Conservation (phyloP, 352 stramenopile genomes). For the Phytophthora foliorum region DNA sequence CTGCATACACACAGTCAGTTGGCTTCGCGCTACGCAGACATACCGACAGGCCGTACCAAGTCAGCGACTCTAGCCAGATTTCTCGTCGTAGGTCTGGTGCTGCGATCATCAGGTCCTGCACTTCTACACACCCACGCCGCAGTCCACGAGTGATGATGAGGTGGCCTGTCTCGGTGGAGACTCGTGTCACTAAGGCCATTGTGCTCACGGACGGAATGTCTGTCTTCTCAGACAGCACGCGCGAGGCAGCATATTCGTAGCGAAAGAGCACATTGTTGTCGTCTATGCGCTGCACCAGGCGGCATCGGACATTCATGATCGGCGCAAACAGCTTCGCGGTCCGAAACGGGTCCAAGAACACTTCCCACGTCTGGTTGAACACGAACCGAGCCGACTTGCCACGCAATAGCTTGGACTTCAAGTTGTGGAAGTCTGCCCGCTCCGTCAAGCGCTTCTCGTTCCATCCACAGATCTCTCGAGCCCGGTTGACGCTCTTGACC, state of each 20-base stretch:
- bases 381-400: slow-evolving; percentile 31
- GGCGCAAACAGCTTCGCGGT: slow-evolving; percentile 39
- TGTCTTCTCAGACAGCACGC: slow-evolving; percentile 36
- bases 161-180: slow-evolving; percentile 30
- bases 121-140: slow-evolving; percentile 40
- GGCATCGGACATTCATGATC: slow-evolving; percentile 35
- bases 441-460: slow-evolving; percentile 34
- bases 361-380: slow-evolving; percentile 36
- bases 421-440: slow-evolving; percentile 33
- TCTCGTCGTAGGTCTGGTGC: slow-evolving; percentile 16
- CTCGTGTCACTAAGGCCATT: slow-evolving; percentile 37
- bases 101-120: slow-evolving; percentile 29
- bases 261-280: slow-evolving; percentile 46
- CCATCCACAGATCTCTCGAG: slow-evolving; percentile 41
- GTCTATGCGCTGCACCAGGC: slow-evolving; percentile 44
- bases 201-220: slow-evolving; percentile 31
- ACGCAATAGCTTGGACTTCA: slow-evolving; percentile 37
- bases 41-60: slow-evolving; percentile 18
- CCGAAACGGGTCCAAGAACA: slow-evolving; percentile 39
- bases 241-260: slow-evolving; percentile 38
- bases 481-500: slow-evolving; percentile 19
- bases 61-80: slow-evolving; percentile 40
- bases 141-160: slow-evolving; percentile 50
- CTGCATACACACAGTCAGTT: slow-evolving; percentile 16
- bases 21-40: neutral